phyloP scores from a whole-genome alignment of 2,329 filamentous ascomycete genomes.

The Magnaporthales sp. region DNA sequence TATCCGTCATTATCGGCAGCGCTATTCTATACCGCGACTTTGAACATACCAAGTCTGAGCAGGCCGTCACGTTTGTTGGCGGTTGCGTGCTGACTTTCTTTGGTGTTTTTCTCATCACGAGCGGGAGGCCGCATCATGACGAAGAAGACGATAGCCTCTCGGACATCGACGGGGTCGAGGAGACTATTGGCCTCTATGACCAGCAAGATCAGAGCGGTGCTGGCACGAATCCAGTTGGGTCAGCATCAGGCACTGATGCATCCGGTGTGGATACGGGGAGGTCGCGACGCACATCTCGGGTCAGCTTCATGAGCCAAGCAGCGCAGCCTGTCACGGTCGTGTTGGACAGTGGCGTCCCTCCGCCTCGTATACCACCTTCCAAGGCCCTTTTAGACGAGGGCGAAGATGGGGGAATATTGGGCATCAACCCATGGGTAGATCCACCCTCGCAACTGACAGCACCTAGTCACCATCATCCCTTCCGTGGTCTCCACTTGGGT shows the following conservation, averaged over 20 bases:
- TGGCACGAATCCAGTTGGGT: neutral
- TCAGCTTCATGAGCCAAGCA: slow-evolving; percentile 31
- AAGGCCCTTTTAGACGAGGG: neutral
- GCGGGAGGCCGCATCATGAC: slow-evolving; percentile 55
- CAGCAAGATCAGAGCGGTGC: slow-evolving; percentile 29
- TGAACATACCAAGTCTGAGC: slow-evolving; percentile 65
- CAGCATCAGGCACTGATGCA: slow-evolving; percentile 3
- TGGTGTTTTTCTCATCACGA: slow-evolving; percentile 96
- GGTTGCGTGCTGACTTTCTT: slow-evolving; percentile 90
- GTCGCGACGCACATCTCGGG: slow-evolving; percentile 36
- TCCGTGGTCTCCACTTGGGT: slow-evolving; percentile 2
- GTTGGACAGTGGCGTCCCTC: slow-evolving; percentile 25
- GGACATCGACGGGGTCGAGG: slow-evolving; percentile 51
- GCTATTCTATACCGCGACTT: slow-evolving; percentile 93
- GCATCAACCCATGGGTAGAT: neutral
- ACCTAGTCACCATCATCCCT: neutral
- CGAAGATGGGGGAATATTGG: slow-evolving; percentile 13
- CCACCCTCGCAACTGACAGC: no score
- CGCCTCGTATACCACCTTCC: slow-evolving; percentile 21
- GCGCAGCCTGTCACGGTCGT: slow-evolving; percentile 27
- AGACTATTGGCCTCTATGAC: slow-evolving; percentile 50
- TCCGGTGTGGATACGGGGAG: slow-evolving; percentile 13
- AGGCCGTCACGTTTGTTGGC: slow-evolving; percentile 76
- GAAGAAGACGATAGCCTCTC: slow-evolving; percentile 47
- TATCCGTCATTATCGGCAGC: slow-evolving; percentile 91